Percentiles rank a stretch among this genome's conserved stretches.
Evolutionary conservation across 805 yeast genomes (phyloP).

Genomic region (Candida fluviatilis): DNA sequence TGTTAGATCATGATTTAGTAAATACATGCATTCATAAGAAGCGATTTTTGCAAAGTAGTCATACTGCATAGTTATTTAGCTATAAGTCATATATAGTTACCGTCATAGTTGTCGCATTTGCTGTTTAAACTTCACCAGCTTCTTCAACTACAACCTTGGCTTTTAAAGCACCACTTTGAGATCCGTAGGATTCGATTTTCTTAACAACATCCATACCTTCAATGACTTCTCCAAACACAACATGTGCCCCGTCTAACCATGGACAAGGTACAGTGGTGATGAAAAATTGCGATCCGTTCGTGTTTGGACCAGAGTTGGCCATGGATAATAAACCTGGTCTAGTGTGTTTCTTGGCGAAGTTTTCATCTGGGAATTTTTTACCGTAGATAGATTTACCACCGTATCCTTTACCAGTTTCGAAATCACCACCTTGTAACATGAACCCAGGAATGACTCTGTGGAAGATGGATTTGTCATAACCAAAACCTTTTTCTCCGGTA

Average conservation of each 20-base stretch:
- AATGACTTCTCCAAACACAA: constrained; percentile 74
- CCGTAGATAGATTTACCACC: constrained; percentile 57
- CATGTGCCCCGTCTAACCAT: constrained; percentile 78
- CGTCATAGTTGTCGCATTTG: too few species aligned
- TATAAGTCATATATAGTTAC: too few species aligned
- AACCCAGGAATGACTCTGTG: constrained; percentile 46
- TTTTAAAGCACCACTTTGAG: constrained; percentile 44
- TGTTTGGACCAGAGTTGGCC: constrained; percentile 98
- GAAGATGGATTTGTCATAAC: constrained; percentile 42
- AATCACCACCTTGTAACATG: constrained; percentile 49
- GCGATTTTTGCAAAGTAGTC: too few species aligned
- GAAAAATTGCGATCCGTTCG: constrained; percentile 97
- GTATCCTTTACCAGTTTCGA: constrained; percentile 42
- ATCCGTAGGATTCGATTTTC: constrained; percentile 65
- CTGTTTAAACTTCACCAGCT: constrained; percentile 48
- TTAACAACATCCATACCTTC: constrained; percentile 87
- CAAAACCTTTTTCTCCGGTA: constrained; percentile 50
- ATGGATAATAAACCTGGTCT: constrained; percentile 81
- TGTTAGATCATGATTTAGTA: constrained; percentile 1
- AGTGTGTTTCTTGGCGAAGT: constrained; percentile 68
- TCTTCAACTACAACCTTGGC: constrained; percentile 49
- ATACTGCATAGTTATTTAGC: too few species aligned
- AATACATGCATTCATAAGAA: constrained; percentile 1
- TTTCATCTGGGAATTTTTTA: constrained; percentile 72
- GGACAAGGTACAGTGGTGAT: constrained; percentile 77